Base-by-base conservation (phyloP, 352 stramenopile genomes). In the Pythium aristosporum region DNA sequence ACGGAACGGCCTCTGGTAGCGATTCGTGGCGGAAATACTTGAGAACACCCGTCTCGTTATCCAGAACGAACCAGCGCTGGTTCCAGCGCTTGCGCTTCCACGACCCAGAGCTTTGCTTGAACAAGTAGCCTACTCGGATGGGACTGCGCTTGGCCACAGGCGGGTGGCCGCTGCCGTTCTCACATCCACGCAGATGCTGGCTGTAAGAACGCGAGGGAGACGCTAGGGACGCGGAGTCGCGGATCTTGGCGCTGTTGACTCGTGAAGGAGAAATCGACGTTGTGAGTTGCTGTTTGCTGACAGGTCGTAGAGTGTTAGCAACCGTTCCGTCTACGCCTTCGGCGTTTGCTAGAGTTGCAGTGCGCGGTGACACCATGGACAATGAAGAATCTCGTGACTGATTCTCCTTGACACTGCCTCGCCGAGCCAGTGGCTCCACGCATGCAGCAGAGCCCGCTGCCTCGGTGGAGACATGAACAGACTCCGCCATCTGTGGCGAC, bases 31-130 rank as follows among this genome's bases (percentile, higher is more conserved):
- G 80, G 41, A 89, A 93, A 71, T 93, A 91, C 56, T 74, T 80
- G 49, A 93, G 60, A 32, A 87, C 37, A 16, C 85, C 82, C n/a
- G 63, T 79, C 32, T 89, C 77, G 18, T 57, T 69, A 58, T 91
- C 79, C 34, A 93, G 67, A 25, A 91, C 80, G 68, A 93, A 91
- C 85, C 85, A 92, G 42, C 85, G 79, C 67, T 94, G 77, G 63
- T 91, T 88, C 85, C 85, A 92, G 37, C 80, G 79, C 60, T 85
- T 85, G 37, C 77, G 82, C 57, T 92, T 89, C 82, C 82, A 94
- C 63, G 86, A 88, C 44, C 82, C 85, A 16, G 79, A 75, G 65
- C 82, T 91, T 59, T 92, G 85, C 65, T 94, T 94, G 49, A 88
- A 77, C 23, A 94, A 58, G 58, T 90, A 94, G 15, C 82, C 79